phyloP scores from a whole-genome alignment of 495 filamentous ascomycete species.

The Penicillium chermesinum region DNA sequence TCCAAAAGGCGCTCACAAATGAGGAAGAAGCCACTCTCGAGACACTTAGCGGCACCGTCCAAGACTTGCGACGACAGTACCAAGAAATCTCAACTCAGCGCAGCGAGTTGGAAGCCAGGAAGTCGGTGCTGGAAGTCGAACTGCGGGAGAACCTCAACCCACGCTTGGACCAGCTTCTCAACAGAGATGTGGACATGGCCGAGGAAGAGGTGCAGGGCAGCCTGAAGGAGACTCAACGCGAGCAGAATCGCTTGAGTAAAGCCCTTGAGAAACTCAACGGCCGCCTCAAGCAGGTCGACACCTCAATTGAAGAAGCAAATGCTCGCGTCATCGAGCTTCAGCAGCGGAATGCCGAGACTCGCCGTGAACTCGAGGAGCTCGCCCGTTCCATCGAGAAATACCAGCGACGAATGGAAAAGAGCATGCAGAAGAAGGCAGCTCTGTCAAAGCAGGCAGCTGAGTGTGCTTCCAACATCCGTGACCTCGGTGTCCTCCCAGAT shows the following conservation, averaged over 20 bases:
- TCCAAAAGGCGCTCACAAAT: conserved; percentile 82
- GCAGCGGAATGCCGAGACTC: conserved; percentile 58
- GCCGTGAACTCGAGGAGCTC: conserved; percentile 67
- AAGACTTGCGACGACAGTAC: conserved; percentile 67
- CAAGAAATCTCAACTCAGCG: conserved; percentile 67
- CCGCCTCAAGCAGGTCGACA: conserved; percentile 67
- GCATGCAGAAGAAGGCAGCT: conserved; percentile 76
- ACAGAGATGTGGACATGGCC: conserved; percentile 66
- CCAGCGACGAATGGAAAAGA: conserved; percentile 89
- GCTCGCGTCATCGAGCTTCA: conserved; percentile 55
- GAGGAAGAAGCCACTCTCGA: conserved; percentile 81
- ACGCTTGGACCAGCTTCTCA: conserved; percentile 79
- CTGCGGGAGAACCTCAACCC: conserved; percentile 79
- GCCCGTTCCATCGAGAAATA: conserved; percentile 77
- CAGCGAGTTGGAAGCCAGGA: conserved; percentile 74
- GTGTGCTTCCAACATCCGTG: conserved; percentile 79
- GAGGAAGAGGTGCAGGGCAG: conserved; percentile 55
- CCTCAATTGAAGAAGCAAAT: conserved; percentile 61
- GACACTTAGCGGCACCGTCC: conserved; percentile 58
- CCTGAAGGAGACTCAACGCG: conserved; percentile 73
- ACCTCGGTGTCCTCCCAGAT: conserved; percentile 88
- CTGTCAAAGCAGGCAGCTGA: conserved; percentile 71
- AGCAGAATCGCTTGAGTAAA: conserved; percentile 71
- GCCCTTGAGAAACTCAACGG: conserved; percentile 55
- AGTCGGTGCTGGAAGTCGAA: conserved; percentile 75